These are phyloP conservation scores for Styphnolobium japonicum DNA, from an alignment of 306 rosid genomes.

Conservation along the genomic window DNA sequence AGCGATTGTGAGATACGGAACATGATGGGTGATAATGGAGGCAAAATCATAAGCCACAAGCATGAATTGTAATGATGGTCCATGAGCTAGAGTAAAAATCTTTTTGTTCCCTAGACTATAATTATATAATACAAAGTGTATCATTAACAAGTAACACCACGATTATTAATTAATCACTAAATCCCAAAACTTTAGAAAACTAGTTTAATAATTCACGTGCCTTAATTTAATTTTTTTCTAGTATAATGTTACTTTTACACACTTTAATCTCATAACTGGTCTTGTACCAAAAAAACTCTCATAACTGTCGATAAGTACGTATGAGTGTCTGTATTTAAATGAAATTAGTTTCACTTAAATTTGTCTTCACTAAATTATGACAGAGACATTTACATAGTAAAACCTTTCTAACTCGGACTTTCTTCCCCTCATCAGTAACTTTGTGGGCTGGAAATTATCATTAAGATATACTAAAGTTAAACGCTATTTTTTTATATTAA, in stretches of 20 bases:
- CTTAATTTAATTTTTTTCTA: not conserved
- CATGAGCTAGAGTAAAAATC: not conserved
- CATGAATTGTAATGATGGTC: conserved; percentile 4
- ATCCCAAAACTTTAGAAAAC: too few relatives aligned
- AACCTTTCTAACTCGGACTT: too few relatives aligned
- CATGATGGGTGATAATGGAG: conserved; percentile 38
- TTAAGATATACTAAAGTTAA: not conserved
- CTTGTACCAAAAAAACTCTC: too few relatives aligned
- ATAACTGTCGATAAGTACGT: too few relatives aligned
- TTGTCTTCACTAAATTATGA: too few relatives aligned
- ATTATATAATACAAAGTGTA: not conserved
- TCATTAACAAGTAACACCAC: not conserved
- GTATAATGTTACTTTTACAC: too few relatives aligned
- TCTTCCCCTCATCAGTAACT: not conserved
- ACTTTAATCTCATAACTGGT: too few relatives aligned
- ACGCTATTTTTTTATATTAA: not conserved
- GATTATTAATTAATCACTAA: not conserved
- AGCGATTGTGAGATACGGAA: conserved; percentile 18
- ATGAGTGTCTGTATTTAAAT: too few relatives aligned
- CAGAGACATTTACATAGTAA: too few relatives aligned
- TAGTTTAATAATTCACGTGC: not conserved
- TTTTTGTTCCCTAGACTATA: not conserved
- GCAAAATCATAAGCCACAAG: conserved; percentile 29
- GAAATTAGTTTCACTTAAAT: too few relatives aligned
- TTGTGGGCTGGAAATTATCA: not conserved